Conservation (phyloP, 768 basidiomycete species). For the Suillus tomentosus region DNA sequence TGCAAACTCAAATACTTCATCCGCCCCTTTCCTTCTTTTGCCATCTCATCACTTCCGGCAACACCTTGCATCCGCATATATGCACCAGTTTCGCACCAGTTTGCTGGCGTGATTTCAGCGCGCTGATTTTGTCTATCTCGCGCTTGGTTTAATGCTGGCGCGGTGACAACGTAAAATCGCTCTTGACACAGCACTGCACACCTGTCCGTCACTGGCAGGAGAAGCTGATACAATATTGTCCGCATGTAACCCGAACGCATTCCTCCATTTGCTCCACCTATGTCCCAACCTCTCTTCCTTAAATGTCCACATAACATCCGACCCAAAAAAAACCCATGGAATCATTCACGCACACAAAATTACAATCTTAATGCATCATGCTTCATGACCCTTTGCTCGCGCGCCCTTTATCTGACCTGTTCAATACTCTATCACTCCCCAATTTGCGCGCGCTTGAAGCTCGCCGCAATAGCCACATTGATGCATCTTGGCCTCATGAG, state of each 20-base stretch:
- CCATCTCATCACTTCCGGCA: too few species aligned
- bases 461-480: background rate
- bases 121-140: too few species aligned
- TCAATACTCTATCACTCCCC: conserved; percentile 21
- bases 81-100: too few species aligned
- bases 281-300: conserved; percentile 14
- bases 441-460: conserved; percentile 16
- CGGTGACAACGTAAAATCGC: too few species aligned
- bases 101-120: too few species aligned
- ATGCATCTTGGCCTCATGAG: conserved; percentile 18
- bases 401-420: conserved; percentile 14
- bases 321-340: background rate
- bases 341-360: conserved; percentile 14
- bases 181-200: too few species aligned
- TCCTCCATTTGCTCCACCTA: conserved; percentile 17
- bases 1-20: too few species aligned
- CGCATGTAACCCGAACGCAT: background rate
- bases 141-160: too few species aligned
- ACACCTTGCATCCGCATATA: too few species aligned
- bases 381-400: background rate
- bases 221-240: too few species aligned
- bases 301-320: conserved; percentile 15
- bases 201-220: too few species aligned
- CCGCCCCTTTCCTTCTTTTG: too few species aligned
- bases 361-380: conserved; percentile 18